Base-by-base conservation (phyloP, 805 yeast genomes). In the Yarrowia divulgata region DNA sequence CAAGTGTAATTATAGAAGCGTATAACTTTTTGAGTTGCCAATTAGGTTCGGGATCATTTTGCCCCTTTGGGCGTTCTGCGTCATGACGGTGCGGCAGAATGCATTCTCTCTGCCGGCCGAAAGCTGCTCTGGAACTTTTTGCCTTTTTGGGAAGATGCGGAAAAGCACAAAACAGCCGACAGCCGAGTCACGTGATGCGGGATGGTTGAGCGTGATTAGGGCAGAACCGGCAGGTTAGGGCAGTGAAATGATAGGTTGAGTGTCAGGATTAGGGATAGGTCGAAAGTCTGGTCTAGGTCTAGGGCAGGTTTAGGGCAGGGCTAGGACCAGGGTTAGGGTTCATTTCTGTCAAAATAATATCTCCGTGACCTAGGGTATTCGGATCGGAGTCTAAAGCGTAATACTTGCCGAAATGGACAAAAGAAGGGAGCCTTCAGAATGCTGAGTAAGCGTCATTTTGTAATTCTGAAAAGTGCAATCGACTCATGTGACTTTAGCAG, bases 41-140 rank as follows among this genome's bases (percentile, higher is more conserved):
- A 1, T 19, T n/a, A 42, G 12, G 23, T 57, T 57, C 48, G 48
- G 63, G 63, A 40, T 10, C 10, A 3, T 57, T 57, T 57, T 57
- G 29, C 63, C 63, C 10, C 8, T 40, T 40, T 57, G 19, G 63
- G 63, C n/a, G 16, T 4, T 13, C 7, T 9, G 10, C 60, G 37
- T 37, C 18, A 13, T 18, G 19, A 19, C 35, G 14, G 45, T 54
- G 60, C 45, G 60, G 60, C 60, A 16, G 46, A 19, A 37, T 37
- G 60, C 45, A 2, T 37, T 6, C 13, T 8, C 3, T 2, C n/a
- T 54, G 43, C 43, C 2, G 32, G 13, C 13, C 16, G 1, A 12
- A 18, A 18, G 48, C 63, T 57, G 63, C 63, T 57, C 39, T 57
- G 46, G 63, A 57, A 40, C 48, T 57, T 57, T 57, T 57, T 40